Conservation (phyloP, 2,329 filamentous ascomycete species). For the Lachnellula suecica region DNA sequence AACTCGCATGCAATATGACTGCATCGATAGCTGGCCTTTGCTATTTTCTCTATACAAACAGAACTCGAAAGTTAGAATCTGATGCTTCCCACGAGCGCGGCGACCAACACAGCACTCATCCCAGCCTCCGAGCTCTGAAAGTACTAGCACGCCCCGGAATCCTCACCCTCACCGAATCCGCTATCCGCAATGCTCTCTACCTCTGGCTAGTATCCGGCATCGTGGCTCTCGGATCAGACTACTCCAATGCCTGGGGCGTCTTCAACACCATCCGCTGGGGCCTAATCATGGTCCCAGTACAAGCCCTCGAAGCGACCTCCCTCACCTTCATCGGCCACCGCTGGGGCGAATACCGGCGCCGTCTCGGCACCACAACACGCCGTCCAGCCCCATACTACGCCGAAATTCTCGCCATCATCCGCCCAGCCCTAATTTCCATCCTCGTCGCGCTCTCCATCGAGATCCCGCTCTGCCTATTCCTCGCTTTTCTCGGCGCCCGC, state of each 20-base stretch:
- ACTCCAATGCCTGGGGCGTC: constrained; percentile 71
- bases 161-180: constrained; percentile 63
- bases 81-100: constrained; percentile 11
- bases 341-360: constrained; percentile 50
- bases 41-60: constrained; percentile 52
- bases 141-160: constrained; percentile 56
- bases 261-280: constrained; percentile 77
- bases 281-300: constrained; percentile 71
- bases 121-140: constrained; percentile 44
- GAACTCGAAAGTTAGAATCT: background rate
- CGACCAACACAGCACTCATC: constrained; percentile 24
- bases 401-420: constrained; percentile 38
- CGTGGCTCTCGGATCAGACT: constrained; percentile 59
- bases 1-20: constrained; percentile 58
- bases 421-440: constrained; percentile 54
- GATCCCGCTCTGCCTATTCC: constrained; percentile 59
- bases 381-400: background rate
- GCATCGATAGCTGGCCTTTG: constrained; percentile 54
- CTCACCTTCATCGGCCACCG: constrained; percentile 65
- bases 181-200: constrained; percentile 66
- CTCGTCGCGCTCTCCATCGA: constrained; percentile 56
- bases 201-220: constrained; percentile 69
- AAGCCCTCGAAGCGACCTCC: constrained; percentile 63
- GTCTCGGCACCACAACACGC: background rate
- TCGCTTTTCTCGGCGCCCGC: constrained; percentile 57